Base-by-base conservation (phyloP, 257 asterid species). In the Nyctanthes arbortristis region DNA sequence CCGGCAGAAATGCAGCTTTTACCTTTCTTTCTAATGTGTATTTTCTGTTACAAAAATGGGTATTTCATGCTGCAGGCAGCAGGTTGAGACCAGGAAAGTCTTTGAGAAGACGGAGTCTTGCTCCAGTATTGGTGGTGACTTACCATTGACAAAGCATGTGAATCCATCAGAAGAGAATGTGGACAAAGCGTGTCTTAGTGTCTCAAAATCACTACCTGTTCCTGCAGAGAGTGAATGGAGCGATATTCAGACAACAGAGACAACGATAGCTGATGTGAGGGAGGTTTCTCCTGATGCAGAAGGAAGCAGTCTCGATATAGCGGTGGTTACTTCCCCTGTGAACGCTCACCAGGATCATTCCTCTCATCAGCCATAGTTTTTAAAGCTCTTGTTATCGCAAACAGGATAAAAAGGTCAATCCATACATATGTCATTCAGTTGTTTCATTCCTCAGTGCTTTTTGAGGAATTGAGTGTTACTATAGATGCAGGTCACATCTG, bases 151-250 rank as follows among this genome's bases (percentile, higher is more conserved):
- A 37, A 93, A 91, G 83, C 97, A 85, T 49, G 92, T 91, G 74
- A 91, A 93, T 71, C 91, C 95, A 75, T 87, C 94, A 2, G 88
- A 90, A 73, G 91, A 84, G 77, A 93, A 93, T 59, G 96, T 93
- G 71, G 97, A 93, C 76, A 93, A 93, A 83, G 99, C 97, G 55
- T 89, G 99, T 74, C 79, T 87, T 34, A 87, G 95, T 18, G 84
- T 82, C 63, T 85, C 92, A 7, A 84, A 65, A 67, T 79, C 85
- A 24, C 79, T 77, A n/a, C 75, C 82, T 27, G 80, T 65, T 52
- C 82, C 80, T 47, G 79, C 80, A 37, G 89, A 87, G 79, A 88
- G 94, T 24, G 96, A 93, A 75, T 93, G 98, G 98, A 93, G 87
- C 65, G 99, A 91, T 69, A 93, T 89, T 70, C 92, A 91, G 70